A percentile compares a stretch with the other conserved stretches of the same genome.
Conservation (phyloP, 1,139 yeast genomes). For the Eremothecium sinecaudum region DNA sequence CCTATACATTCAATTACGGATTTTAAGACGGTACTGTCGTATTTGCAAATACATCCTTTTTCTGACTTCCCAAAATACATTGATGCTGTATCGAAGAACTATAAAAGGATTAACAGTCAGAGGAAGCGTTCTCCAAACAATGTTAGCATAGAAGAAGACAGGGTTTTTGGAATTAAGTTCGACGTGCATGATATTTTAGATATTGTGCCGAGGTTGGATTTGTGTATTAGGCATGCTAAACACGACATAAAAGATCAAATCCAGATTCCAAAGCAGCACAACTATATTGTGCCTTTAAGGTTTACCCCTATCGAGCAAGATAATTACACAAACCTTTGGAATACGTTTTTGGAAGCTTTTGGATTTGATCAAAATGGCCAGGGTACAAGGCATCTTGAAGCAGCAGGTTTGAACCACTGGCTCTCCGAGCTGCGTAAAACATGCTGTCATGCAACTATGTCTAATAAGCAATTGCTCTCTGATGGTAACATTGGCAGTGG, state of each 20-base stretch:
- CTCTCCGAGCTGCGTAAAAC: slow-evolving; percentile 59
- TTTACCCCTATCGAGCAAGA: slow-evolving; percentile 78
- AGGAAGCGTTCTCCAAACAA: background rate
- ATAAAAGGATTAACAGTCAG: background rate
- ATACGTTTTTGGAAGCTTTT: slow-evolving; percentile 42
- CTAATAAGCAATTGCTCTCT: slow-evolving; percentile 21
- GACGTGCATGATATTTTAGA: slow-evolving; percentile 20
- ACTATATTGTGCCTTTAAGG: slow-evolving; percentile 60
- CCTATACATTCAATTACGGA: slow-evolving; percentile 66
- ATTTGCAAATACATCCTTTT: slow-evolving; percentile 61
- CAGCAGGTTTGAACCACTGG: slow-evolving; percentile 42
- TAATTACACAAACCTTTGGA: slow-evolving; percentile 57
- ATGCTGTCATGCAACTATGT: slow-evolving; percentile 76
- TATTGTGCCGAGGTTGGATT: slow-evolving; percentile 18
- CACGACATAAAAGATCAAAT: slow-evolving; percentile 73
- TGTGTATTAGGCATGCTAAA: slow-evolving; percentile 74
- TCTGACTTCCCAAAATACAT: slow-evolving; percentile 18
- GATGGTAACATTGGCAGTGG: background rate
- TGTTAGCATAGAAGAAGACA: background rate
- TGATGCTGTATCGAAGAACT: slow-evolving; percentile 6
- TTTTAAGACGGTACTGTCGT: slow-evolving; percentile 58
- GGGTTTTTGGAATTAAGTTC: slow-evolving; percentile 17
- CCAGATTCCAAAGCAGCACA: slow-evolving; percentile 62
- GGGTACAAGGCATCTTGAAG: slow-evolving; percentile 41
- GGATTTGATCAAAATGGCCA: slow-evolving; percentile 51